A percentile compares a stretch with the other conserved stretches of the same genome.
These are phyloP conservation scores for Aphanomyces euteiches DNA, from an alignment of 352 stramenopile species.

Conservation along the genomic window DNA sequence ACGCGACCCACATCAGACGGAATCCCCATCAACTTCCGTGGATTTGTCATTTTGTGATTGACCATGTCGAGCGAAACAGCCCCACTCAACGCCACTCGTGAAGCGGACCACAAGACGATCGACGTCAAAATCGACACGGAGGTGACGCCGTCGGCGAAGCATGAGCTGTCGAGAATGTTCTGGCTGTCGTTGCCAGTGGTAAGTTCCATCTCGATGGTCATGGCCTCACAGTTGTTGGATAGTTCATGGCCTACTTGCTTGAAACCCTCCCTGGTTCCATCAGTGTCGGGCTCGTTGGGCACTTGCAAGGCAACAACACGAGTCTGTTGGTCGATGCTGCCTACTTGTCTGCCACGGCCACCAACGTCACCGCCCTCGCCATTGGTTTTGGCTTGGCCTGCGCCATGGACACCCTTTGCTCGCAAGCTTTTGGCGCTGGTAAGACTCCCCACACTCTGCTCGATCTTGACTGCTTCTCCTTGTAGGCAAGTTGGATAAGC, in stretches of 20 bases:
- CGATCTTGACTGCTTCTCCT: too few species aligned
- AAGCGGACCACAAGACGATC: constrained; percentile 7
- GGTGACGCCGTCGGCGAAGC: constrained; percentile 8
- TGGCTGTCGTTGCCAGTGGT: constrained; percentile 24
- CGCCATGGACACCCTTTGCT: constrained; percentile 86
- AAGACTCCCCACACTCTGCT: constrained; percentile 11
- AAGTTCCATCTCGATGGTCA: background rate
- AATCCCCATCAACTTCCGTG: too few species aligned
- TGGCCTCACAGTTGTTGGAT: background rate
- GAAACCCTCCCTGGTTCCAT: constrained; percentile 58
- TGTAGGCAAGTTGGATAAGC: constrained; percentile 36
- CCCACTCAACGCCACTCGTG: background rate
- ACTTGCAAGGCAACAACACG: constrained; percentile 56
- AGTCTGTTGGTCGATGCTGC: constrained; percentile 58
- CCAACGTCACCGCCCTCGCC: constrained; percentile 73
- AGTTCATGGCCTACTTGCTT: constrained; percentile 33
- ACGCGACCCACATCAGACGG: too few species aligned
- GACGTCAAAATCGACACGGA: constrained; percentile 24
- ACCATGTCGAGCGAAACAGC: constrained; percentile 7
- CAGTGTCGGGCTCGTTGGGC: constrained; percentile 53
- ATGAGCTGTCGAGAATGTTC: constrained; percentile 21
- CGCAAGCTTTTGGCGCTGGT: constrained; percentile 74
- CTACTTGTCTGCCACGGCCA: constrained; percentile 61
- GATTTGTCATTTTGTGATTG: too few species aligned
- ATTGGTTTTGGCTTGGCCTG: constrained; percentile 76